phyloP scores from a whole-genome alignment of 345 rosid genomes.

The Fremontodendron californicum region DNA sequence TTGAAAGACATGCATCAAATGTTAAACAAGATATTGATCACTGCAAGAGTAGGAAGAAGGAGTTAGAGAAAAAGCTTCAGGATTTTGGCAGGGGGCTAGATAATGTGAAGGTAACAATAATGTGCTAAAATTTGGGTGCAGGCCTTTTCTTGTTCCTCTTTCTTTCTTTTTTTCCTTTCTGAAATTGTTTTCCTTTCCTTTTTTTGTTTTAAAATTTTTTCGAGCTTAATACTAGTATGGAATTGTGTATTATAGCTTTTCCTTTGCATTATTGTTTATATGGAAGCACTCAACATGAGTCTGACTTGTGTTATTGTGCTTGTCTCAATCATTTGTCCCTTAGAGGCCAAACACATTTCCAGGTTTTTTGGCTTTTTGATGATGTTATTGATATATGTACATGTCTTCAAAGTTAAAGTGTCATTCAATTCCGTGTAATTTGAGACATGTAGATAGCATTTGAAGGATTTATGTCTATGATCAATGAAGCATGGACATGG shows the following conservation, averaged over 20 bases:
- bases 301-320: neutral
- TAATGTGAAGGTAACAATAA: slow-evolving; percentile 48
- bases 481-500: neutral
- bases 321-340: neutral
- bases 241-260: neutral
- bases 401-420: neutral
- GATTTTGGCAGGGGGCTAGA: slow-evolving; percentile 42
- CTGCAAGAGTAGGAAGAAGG: slow-evolving; percentile 55
- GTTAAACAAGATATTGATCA: slow-evolving; percentile 39
- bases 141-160: neutral
- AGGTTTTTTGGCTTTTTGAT: neutral
- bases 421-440: neutral
- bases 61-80: slow-evolving; percentile 40
- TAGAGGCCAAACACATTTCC: neutral
- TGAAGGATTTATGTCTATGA: neutral
- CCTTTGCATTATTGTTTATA: neutral
- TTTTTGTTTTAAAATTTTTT: neutral
- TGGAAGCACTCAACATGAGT: neutral
- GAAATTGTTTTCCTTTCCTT: neutral
- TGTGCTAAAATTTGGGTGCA: neutral
- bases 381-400: neutral
- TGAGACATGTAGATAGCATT: neutral
- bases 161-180: neutral
- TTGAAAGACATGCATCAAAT: slow-evolving; percentile 39
- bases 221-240: neutral